Conservation (phyloP, 83 land plant genomes). For the Picea abies region DNA sequence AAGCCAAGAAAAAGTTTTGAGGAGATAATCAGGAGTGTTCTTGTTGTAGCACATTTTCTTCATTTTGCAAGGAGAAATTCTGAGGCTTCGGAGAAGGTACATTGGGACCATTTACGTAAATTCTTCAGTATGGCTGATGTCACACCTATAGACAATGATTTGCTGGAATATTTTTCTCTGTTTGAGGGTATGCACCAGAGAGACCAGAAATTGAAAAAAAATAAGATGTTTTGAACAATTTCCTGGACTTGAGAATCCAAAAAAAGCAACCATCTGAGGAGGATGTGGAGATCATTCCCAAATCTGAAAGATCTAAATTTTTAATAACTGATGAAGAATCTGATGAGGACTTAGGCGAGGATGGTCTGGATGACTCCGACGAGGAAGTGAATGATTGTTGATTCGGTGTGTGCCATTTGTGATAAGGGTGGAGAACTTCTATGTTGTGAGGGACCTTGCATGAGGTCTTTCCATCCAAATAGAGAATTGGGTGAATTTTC, state of each 20-base stretch:
- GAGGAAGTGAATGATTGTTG: conserved; percentile 53
- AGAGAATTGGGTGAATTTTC: conserved; percentile 20
- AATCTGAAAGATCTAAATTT: conserved; percentile 23
- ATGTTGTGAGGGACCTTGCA: conserved; percentile 33
- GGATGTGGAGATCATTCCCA: conserved; percentile 14
- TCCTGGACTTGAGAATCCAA: too few relatives aligned
- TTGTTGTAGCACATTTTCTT: conserved; percentile 48
- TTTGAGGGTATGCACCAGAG: too few relatives aligned
- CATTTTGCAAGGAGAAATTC: conserved; percentile 13
- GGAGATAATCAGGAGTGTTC: conserved; percentile 32
- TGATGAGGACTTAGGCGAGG: conserved; percentile 25
- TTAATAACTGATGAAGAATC: conserved; percentile 42
- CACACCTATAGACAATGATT: too few relatives aligned
- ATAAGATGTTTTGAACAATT: too few relatives aligned
- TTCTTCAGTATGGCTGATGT: too few relatives aligned
- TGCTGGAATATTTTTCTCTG: too few relatives aligned
- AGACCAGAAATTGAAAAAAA: too few relatives aligned
- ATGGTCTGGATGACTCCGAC: conserved; percentile 30
- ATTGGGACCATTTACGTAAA: too few relatives aligned
- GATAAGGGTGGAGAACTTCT: conserved; percentile 61
- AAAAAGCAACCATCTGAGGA: too few relatives aligned
- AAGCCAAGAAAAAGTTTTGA: conserved; percentile 40
- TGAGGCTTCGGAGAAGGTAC: too few relatives aligned
- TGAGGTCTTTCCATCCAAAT: conserved; percentile 32
- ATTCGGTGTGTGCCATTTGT: conserved; percentile 64